Percentiles rank a stretch among this genome's conserved stretches.
Conservation (phyloP, 257 asterid genomes). For the Fraxinus cuspidata region DNA sequence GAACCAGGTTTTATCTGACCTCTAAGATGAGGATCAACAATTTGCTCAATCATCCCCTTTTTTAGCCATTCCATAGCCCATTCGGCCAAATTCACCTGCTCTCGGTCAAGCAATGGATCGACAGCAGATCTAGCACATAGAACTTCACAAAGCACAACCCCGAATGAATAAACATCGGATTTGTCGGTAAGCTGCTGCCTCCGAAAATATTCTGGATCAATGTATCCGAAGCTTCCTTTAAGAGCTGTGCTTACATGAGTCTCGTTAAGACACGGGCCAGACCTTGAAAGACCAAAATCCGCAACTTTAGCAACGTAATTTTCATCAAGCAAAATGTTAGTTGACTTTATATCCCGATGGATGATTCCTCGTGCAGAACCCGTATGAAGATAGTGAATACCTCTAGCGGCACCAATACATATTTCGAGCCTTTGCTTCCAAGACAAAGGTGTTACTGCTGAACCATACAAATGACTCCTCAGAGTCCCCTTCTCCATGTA, state of each 20-base stretch:
- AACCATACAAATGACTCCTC: constrained; percentile 17
- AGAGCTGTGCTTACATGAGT: constrained; percentile 22
- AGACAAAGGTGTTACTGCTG: constrained; percentile 7
- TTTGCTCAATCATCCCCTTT: constrained; percentile 11
- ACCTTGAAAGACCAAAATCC: constrained; percentile 20
- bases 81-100: constrained; percentile 18
- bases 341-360: constrained; percentile 20
- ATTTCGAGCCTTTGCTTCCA: constrained; percentile 21
- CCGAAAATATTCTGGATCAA: constrained; percentile 19
- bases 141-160: constrained; percentile 22
- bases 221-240: constrained; percentile 19
- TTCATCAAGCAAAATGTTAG: constrained; percentile 8
- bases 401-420: constrained; percentile 17
- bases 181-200: constrained; percentile 12
- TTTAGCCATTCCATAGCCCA: constrained; percentile 4
- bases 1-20: constrained; percentile 11
- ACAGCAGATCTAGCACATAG: constrained; percentile 19
- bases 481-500: constrained; percentile 17
- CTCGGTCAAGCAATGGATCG: constrained; percentile 9
- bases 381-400: constrained; percentile 21
- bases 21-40: constrained; percentile 13
- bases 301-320: constrained; percentile 20
- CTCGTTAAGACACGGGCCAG: constrained; percentile 16
- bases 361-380: constrained; percentile 15
- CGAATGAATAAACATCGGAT: constrained; percentile 1